Percentiles rank a stretch among this genome's conserved stretches.
These are phyloP conservation scores for Skeletonema marinoi DNA, from an alignment of 108 stramenopile species.

Conservation along the genomic window DNA sequence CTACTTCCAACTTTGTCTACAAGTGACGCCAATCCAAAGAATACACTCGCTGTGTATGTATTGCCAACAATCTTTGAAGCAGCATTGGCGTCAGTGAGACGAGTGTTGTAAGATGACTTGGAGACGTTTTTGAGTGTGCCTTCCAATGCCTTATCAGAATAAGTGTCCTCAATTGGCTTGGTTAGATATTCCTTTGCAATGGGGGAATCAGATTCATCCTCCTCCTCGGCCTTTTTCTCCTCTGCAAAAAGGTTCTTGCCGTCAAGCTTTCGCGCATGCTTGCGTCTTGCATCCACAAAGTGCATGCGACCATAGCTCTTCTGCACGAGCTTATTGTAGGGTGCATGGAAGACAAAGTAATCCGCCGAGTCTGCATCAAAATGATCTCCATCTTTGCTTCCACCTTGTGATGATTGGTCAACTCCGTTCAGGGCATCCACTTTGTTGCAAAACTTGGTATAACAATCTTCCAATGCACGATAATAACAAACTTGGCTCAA, in stretches of 20 bases:
- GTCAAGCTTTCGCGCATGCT: constrained; percentile 18
- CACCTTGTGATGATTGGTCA: neutral
- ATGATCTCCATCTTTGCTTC: constrained; percentile 15
- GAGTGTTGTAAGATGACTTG: constrained; percentile 49
- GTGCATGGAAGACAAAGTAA: constrained; percentile 96
- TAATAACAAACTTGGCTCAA: constrained; percentile 95
- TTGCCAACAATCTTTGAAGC: constrained; percentile 91
- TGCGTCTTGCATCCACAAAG: constrained; percentile 82
- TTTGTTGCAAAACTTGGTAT: constrained; percentile 79
- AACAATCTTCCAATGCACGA: constrained; percentile 93
- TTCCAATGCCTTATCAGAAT: constrained; percentile 77
- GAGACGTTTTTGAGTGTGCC: constrained; percentile 60
- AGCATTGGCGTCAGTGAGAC: constrained; percentile 70
- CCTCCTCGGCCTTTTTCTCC: constrained; percentile 46
- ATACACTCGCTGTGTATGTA: constrained; percentile 97
- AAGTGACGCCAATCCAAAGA: constrained; percentile 87
- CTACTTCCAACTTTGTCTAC: constrained; percentile 75
- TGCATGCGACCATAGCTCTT: constrained; percentile 92
- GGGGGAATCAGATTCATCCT: constrained; percentile 8
- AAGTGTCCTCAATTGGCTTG: constrained; percentile 88
- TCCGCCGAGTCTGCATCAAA: constrained; percentile 77
- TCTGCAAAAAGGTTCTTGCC: constrained; percentile 6
- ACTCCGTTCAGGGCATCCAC: constrained; percentile 35
- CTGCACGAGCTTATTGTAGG: constrained; percentile 99
- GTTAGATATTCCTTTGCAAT: constrained; percentile 56